phyloP scores from a whole-genome alignment of 2,329 filamentous ascomycete species.

The Aureobasidium sp. region DNA sequence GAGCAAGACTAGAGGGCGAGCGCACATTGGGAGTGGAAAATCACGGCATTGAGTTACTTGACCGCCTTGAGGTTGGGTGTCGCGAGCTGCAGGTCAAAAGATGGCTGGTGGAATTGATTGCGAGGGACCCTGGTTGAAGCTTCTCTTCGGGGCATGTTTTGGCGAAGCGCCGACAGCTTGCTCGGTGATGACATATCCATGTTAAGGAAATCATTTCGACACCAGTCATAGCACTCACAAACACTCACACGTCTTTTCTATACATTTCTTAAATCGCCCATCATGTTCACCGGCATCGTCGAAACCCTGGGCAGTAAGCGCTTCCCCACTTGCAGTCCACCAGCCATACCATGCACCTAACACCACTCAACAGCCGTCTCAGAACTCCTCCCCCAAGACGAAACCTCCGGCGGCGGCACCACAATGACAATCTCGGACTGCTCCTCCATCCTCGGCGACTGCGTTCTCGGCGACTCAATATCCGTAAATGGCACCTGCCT shows the following conservation, averaged over 20 bases:
- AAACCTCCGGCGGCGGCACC: constrained; percentile 70
- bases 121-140: neutral
- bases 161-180: neutral
- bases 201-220: neutral
- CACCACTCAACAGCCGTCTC: constrained; percentile 61
- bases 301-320: constrained; percentile 83
- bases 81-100: neutral
- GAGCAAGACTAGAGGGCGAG: neutral
- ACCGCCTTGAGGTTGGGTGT: neutral
- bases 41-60: neutral
- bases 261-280: constrained; percentile 18
- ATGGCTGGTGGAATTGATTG: constrained; percentile 2
- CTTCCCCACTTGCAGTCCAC: neutral
- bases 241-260: neutral
- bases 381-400: constrained; percentile 71
- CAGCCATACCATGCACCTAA: constrained; percentile 22
- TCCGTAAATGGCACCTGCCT: constrained; percentile 93
- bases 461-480: constrained; percentile 86
- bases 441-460: constrained; percentile 73
- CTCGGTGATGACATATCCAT: constrained; percentile 6
- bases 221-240: neutral
- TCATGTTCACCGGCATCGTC: constrained; percentile 94
- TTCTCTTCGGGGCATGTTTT: constrained; percentile 1
- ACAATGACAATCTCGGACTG: constrained; percentile 76
- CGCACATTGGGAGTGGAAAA: neutral